Conservation (phyloP, 192 early-diverging fungal genomes). For the Coemansia sp. region DNA sequence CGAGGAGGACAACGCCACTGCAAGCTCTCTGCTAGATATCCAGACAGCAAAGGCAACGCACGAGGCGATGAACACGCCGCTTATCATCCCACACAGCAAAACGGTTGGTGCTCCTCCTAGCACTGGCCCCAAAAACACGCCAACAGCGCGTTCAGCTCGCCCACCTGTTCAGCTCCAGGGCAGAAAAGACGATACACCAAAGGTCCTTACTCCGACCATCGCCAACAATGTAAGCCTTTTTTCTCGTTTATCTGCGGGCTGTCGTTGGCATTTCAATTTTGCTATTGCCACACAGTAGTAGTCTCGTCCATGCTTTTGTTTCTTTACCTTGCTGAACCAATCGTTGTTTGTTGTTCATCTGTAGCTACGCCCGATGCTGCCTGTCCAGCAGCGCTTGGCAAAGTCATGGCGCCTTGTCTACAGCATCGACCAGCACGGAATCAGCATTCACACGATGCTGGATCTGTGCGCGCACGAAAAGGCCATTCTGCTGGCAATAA, state of each 20-base stretch:
- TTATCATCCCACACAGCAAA: conserved; percentile 12
- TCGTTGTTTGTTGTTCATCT: background rate
- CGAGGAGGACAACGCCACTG: background rate
- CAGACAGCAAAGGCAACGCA: conserved; percentile 17
- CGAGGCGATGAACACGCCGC: conserved; percentile 34
- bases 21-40: background rate
- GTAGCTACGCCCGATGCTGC: conserved; percentile 77
- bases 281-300: no score
- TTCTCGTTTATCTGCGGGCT: background rate
- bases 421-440: conserved; percentile 92
- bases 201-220: conserved; percentile 43
- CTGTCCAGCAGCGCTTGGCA: conserved; percentile 73
- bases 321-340: background rate
- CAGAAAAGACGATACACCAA: conserved; percentile 36
- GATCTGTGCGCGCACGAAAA: conserved; percentile 62
- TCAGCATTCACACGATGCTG: conserved; percentile 82
- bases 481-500: conserved; percentile 67
- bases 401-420: conserved; percentile 82
- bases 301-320: background rate
- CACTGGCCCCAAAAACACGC: background rate
- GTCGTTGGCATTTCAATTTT: no score
- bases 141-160: conserved; percentile 1
- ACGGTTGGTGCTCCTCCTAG: background rate
- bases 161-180: conserved; percentile 34
- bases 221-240: conserved; percentile 9